Conservation (phyloP, 805 yeast species). For the Saturnispora ahearnii region DNA sequence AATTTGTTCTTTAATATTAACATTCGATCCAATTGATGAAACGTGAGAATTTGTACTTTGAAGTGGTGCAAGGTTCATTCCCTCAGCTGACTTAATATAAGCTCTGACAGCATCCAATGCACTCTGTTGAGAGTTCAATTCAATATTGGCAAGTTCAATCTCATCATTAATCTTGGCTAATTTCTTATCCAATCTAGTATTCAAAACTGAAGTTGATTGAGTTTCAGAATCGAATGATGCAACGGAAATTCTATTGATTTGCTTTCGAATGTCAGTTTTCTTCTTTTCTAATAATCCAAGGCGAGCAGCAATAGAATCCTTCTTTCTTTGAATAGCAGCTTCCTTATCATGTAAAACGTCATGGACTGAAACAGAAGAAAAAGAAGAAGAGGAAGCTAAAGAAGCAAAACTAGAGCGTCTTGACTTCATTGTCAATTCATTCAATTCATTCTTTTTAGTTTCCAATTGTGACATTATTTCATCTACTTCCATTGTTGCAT, state of each 20-base stretch:
- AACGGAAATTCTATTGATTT: conserved; percentile 11
- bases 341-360: conserved; percentile 8
- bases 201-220: neutral
- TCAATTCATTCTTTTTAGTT: conserved; percentile 7
- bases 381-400: conserved; percentile 5
- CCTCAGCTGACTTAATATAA: conserved; percentile 11
- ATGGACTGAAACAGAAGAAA: conserved; percentile 13
- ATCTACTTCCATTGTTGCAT: conserved; percentile 11
- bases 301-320: neutral
- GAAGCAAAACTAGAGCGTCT: conserved; percentile 6
- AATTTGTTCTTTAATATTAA: conserved; percentile 1
- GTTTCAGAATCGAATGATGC: conserved; percentile 5
- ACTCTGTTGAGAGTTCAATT: conserved; percentile 10
- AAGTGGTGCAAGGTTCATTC: conserved; percentile 8
- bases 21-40: neutral
- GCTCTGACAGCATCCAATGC: conserved; percentile 13
- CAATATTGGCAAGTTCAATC: conserved; percentile 11
- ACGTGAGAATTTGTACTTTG: neutral
- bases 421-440: conserved; percentile 9
- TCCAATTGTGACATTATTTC: conserved; percentile 11
- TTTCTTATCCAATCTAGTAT: conserved; percentile 1
- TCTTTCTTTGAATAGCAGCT: neutral
- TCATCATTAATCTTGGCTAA: conserved; percentile 5
- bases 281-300: neutral
- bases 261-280: conserved; percentile 2